Evolutionary conservation across 108 stramenopile species (phyloP), one percentile per base, ranked within the genome.

Genomic region (Nitzschia sp.): DNA sequence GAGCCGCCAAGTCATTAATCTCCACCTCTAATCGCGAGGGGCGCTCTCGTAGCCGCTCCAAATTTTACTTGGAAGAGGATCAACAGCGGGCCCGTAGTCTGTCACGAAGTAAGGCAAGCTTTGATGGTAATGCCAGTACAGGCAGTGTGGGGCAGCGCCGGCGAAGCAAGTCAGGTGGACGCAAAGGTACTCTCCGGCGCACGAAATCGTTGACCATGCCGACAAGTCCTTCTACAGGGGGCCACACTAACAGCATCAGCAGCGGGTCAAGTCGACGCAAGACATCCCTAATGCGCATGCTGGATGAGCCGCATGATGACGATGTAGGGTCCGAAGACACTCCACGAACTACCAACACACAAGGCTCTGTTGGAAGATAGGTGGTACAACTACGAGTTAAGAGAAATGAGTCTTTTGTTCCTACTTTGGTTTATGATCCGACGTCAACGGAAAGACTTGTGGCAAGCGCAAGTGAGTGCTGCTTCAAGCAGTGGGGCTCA

Each of bases 311-410:
- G 13, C 27, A 59, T 1, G 34, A 31, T 9, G 61, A 46, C 19
- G 61, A 62, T 42, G 38, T 21, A 21, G 61, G 33, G 25, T 62
- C 61, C 1, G 24, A 31, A 2, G 42, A 62, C 26, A 62, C 61
- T 45, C 61, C 61, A 0, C 19, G 23, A 46, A 62, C 61, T 18
- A 62, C 61, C 61, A 62, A 62, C 26, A 62, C 61, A n/a, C 49
- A 51, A 51, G 49, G 49, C 4, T 19, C 49, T n/a, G n/a, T n/a
- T n/a, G n/a, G n/a, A 51, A 42, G 38, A 42, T 42, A 42, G 38
- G 13, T 42, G 38, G 13, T 42, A 42, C 38, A 9, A 42, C 13
- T 42, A n/a, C n/a, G n/a, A n/a, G n/a, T n/a, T n/a, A n/a, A n/a
- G n/a, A n/a, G n/a, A n/a, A n/a, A n/a, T n/a, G n/a, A n/a, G n/a